Evolutionary conservation across 73 alveolate species (phyloP).

Genomic region (Durusdinium trenchii): DNA sequence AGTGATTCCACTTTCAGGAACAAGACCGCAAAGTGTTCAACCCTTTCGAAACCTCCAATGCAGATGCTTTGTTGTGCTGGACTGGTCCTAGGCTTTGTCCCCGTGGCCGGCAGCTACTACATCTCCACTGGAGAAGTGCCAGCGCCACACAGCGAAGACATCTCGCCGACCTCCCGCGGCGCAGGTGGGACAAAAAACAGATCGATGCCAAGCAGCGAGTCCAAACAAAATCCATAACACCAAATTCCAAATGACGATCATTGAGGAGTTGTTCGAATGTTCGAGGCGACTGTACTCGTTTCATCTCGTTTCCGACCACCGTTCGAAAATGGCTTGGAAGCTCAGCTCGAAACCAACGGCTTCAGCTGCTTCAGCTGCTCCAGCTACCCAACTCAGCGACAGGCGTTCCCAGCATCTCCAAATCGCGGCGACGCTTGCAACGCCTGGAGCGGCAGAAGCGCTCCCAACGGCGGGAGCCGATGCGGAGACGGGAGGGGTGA

Average conservation of each 20-base stretch:
- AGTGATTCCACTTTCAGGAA: no score
- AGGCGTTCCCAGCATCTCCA: conserved; percentile 25
- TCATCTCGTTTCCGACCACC: not conserved
- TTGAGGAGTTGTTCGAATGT: not conserved
- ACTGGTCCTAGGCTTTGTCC: conserved; percentile 51
- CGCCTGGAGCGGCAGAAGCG: conserved; percentile 83
- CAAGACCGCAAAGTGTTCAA: no score
- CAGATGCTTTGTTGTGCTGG: no score
- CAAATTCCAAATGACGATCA: not conserved
- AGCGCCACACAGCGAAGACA: no score
- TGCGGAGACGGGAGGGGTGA: not conserved
- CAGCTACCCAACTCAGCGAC: not conserved
- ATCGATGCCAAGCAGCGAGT: not conserved
- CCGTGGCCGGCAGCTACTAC: conserved; percentile 77
- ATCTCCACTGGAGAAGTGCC: conserved; percentile 55
- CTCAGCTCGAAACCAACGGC: not conserved
- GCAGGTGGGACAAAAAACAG: no score
- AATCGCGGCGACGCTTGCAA: conserved; percentile 83
- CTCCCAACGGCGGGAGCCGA: not conserved
- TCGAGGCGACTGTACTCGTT: not conserved
- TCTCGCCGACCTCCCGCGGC: no score
- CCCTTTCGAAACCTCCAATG: no score
- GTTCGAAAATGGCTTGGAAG: not conserved
- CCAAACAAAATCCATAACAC: not conserved
- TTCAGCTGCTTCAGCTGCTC: not conserved